Evolutionary conservation across 257 asterid species (phyloP).

Genomic region (Leptodermis oblonga): DNA sequence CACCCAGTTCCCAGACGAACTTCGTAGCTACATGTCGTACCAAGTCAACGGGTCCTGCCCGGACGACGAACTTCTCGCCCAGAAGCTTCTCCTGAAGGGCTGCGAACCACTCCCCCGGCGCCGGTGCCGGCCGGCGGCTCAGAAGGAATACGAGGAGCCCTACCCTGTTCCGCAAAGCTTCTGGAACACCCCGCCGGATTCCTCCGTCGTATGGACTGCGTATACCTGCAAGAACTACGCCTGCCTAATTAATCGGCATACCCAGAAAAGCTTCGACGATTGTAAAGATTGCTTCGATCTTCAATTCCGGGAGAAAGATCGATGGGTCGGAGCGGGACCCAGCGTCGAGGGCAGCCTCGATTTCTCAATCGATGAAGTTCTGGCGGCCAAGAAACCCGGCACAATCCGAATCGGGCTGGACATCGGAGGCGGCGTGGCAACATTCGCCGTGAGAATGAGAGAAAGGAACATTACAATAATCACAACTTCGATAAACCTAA

Average conservation of each 20-base stretch:
- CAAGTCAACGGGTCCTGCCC: constrained; percentile 58
- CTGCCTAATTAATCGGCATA: constrained; percentile 43
- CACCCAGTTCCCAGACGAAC: constrained; percentile 30
- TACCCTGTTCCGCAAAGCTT: constrained; percentile 47
- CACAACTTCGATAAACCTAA: constrained; percentile 60
- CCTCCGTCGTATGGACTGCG: constrained; percentile 59
- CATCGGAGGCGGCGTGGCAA: constrained; percentile 77
- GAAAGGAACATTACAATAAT: constrained; percentile 50
- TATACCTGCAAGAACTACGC: constrained; percentile 53
- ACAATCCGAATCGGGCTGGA: constrained; percentile 61
- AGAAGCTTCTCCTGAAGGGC: constrained; percentile 57
- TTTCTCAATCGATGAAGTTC: constrained; percentile 60
- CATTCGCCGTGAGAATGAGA: constrained; percentile 72
- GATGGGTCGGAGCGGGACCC: constrained; percentile 41
- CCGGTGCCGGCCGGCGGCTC: constrained; percentile 58
- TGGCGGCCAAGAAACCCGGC: constrained; percentile 41
- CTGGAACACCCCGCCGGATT: constrained; percentile 57
- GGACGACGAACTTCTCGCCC: constrained; percentile 54
- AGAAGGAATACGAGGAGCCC: constrained; percentile 36
- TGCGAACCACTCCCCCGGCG: constrained; percentile 77
- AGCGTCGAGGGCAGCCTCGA: constrained; percentile 28
- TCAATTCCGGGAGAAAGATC: constrained; percentile 41
- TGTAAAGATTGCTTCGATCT: constrained; percentile 69
- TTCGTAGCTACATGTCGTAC: constrained; percentile 51
- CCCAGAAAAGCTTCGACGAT: constrained; percentile 51